These are phyloP conservation scores for Penicillium malachiteum DNA, from an alignment of 495 filamentous ascomycete species.

Conservation along the genomic window DNA sequence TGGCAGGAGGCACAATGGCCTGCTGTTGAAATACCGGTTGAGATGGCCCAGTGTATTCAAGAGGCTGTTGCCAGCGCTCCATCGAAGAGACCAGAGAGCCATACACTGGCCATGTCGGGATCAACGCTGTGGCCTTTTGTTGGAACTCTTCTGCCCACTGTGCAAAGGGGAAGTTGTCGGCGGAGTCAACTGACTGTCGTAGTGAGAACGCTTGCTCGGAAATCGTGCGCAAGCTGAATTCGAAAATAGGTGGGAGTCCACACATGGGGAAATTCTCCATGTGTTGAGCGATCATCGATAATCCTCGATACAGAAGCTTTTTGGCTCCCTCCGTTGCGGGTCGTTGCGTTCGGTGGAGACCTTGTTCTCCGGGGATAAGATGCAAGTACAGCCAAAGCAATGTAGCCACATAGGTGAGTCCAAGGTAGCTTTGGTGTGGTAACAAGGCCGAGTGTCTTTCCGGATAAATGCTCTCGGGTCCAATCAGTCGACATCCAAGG, in stretches of 20 bases:
- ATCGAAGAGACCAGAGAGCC: conserved; percentile 32
- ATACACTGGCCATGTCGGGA: conserved; percentile 40
- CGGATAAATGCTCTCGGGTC: conserved; percentile 42
- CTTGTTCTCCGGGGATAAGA: conserved; percentile 35
- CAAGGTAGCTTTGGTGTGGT: conserved; percentile 51
- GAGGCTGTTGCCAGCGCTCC: conserved; percentile 33
- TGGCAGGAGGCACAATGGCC: conserved; percentile 3
- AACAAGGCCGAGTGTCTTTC: conserved; percentile 44
- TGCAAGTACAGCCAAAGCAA: conserved; percentile 45
- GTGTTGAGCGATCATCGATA: conserved; percentile 46
- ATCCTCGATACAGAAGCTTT: conserved; percentile 43
- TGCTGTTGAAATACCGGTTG: conserved; percentile 11
- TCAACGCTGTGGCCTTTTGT: conserved; percentile 30
- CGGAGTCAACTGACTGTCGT: conserved; percentile 31
- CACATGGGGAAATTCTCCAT: conserved; percentile 47
- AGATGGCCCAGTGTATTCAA: conserved; percentile 9
- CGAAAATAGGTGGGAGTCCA: conserved; percentile 48
- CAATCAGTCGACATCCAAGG: conserved; percentile 42
- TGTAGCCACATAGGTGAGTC: conserved; percentile 46
- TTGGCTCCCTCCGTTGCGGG: conserved; percentile 44
- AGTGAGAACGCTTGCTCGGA: conserved; percentile 37
- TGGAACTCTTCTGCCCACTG: conserved; percentile 41
- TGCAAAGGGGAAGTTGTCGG: conserved; percentile 37
- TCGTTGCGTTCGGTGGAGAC: conserved; percentile 35
- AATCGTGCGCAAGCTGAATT: conserved; percentile 41